A percentile compares a stretch with the other conserved stretches of the same genome.
These are phyloP conservation scores for Chlorociboria aeruginascens DNA, from an alignment of 495 filamentous ascomycete genomes.

Conservation along the genomic window DNA sequence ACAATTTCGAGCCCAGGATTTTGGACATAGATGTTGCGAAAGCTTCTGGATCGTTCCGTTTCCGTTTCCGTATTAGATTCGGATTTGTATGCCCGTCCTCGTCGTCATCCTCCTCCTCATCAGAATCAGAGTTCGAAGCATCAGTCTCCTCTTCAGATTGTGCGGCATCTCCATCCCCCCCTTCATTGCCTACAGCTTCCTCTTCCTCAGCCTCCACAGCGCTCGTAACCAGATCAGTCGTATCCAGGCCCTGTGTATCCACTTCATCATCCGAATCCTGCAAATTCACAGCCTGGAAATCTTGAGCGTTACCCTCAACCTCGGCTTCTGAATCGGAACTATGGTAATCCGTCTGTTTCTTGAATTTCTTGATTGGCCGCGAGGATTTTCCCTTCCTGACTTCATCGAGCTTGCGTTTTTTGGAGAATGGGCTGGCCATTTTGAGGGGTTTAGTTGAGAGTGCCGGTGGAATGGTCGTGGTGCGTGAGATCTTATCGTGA, in stretches of 20 bases:
- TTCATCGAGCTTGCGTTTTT: slow-evolving; percentile 50
- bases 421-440: slow-evolving; percentile 29
- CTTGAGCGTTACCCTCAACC: slow-evolving; percentile 30
- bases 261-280: slow-evolving; percentile 52
- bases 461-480: background rate
- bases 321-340: slow-evolving; percentile 49
- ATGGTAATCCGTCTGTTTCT: slow-evolving; percentile 58
- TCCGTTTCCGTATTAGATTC: slow-evolving; percentile 27
- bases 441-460: background rate
- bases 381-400: slow-evolving; percentile 40
- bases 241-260: slow-evolving; percentile 9
- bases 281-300: slow-evolving; percentile 51
- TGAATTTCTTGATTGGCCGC: slow-evolving; percentile 38
- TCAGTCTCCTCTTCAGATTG: slow-evolving; percentile 27
- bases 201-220: slow-evolving; percentile 23
- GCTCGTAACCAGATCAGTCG: slow-evolving; percentile 16
- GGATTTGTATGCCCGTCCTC: slow-evolving; percentile 26
- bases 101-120: slow-evolving; percentile 18
- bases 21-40: slow-evolving; percentile 87
- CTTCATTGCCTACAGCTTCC: slow-evolving; percentile 20
- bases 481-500: background rate
- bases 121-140: slow-evolving; percentile 24
- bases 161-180: background rate
- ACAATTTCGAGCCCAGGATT: slow-evolving; percentile 79
- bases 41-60: slow-evolving; percentile 80